Evolutionary conservation across 306 rosid species (phyloP).

Genomic region (Cucumis sativus): DNA sequence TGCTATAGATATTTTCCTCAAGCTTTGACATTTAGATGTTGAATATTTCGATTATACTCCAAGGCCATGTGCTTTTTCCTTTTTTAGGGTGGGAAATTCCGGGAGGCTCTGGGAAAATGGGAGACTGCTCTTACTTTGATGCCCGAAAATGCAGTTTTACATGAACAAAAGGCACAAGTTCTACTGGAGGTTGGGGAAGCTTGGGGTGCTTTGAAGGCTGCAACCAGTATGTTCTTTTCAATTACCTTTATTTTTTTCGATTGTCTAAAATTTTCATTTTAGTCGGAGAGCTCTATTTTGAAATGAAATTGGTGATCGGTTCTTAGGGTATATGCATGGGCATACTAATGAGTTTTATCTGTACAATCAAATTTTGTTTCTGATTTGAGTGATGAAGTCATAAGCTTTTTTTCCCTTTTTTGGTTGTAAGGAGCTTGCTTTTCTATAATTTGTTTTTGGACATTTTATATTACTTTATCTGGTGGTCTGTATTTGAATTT

Average conservation of each 20-base stretch:
- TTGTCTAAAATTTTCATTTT: background rate
- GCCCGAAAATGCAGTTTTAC: conserved; percentile 57
- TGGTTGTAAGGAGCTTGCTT: background rate
- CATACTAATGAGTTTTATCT: background rate
- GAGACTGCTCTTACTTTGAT: conserved; percentile 66
- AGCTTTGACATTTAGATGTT: background rate
- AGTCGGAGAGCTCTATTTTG: background rate
- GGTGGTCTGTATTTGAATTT: background rate
- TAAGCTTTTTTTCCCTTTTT: background rate
- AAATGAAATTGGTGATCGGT: background rate
- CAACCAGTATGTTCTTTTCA: conserved; percentile 43
- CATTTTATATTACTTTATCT: background rate
- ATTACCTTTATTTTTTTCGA: background rate
- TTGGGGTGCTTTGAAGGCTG: conserved; percentile 84
- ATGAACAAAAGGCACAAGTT: conserved; percentile 85
- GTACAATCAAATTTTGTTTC: background rate
- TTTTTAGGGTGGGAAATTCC: conserved; percentile 55
- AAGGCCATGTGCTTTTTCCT: background rate
- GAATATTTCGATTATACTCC: background rate
- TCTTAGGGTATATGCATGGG: background rate
- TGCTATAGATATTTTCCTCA: background rate
- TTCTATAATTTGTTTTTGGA: background rate
- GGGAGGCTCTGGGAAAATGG: conserved; percentile 87
- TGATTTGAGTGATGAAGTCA: background rate
- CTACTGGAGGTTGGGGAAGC: conserved; percentile 79